Base-by-base conservation (phyloP, 2,329 filamentous ascomycete genomes). In the Leptographium wingfieldii region DNA sequence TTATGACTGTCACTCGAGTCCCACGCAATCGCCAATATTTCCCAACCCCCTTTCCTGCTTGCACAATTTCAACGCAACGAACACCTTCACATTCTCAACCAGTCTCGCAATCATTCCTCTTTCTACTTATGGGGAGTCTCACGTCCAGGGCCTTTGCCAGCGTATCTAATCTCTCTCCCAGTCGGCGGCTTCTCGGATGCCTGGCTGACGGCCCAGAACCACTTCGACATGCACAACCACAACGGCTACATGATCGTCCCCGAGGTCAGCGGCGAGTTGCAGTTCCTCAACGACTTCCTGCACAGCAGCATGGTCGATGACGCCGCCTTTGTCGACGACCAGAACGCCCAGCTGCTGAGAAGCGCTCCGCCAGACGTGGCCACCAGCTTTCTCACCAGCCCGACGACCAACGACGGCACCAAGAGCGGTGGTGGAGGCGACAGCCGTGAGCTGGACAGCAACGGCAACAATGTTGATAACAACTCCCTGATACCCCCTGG, bases 191-290 rank as follows among this genome's bases (percentile, higher is more conserved):
- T 92, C 77, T 80, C 82, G 64, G 89, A 90, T 76, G 88, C 91
- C 70, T 92, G 89, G 86, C 80, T 91, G 69, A 80, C 78, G 66
- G 82, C 85, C 62, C 88, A 90, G 69, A 94, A 86, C 71, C 88
- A 89, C 69, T 94, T 90, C 77, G 91, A 96, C 73, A 94, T 96
- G 86, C 90, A 94, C 75, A 90, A 85, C 70, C 90, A 96, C 74
- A 88, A 90, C 61, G 94, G 89, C 69, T 97, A 94, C 77, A 92
- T 96, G 87, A 95, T 96, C 75, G 76, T 79, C 56, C 89, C 91
- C 64, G 94, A 99, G 74, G 89, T 96, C 67, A 92, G 88, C 63
- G 94, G 94, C 74, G 94, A 99, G 77, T 96, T 96, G 73, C 96
- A 96, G 70, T 77, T 97, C 57, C 83, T 99, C 69, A 95, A 95